Evolutionary conservation across 2,329 filamentous ascomycete species (phyloP).

Genomic region (Beauveria sp.): DNA sequence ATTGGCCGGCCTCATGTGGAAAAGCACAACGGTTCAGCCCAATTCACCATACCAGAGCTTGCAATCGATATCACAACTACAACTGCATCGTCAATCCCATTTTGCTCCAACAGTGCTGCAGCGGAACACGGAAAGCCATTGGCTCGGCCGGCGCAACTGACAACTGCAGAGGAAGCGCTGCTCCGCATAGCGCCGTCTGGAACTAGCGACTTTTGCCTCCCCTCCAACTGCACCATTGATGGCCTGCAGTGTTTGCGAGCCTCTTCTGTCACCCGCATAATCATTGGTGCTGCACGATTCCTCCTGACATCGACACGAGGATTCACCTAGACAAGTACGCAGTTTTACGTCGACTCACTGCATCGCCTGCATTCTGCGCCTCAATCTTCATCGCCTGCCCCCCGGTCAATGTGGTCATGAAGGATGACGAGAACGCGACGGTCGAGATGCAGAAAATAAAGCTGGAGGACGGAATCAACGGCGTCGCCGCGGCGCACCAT

Average conservation of each 20-base stretch:
- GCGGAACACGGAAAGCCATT: background rate
- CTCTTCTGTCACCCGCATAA: background rate
- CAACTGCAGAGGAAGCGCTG: background rate
- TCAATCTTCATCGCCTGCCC: background rate
- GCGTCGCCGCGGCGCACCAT: constrained; percentile 6
- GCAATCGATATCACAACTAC: background rate
- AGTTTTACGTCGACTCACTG: background rate
- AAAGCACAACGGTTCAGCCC: background rate
- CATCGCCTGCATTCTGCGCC: background rate
- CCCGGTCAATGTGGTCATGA: constrained; percentile 14
- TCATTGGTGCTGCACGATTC: background rate
- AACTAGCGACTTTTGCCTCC: constrained; percentile 9
- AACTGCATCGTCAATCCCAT: background rate
- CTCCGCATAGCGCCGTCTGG: constrained; percentile 7
- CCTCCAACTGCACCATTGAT: constrained; percentile 3
- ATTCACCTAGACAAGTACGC: background rate
- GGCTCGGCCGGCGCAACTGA: background rate
- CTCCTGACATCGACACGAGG: background rate
- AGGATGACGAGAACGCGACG: constrained; percentile 18
- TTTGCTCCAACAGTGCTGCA: background rate
- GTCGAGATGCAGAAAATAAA: constrained; percentile 25
- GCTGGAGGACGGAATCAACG: constrained; percentile 24
- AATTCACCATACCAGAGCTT: background rate
- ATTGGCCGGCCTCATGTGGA: background rate
- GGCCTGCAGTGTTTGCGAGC: background rate